phyloP scores from a whole-genome alignment of 352 stramenopile genomes.

The Phytophthora syringae region DNA sequence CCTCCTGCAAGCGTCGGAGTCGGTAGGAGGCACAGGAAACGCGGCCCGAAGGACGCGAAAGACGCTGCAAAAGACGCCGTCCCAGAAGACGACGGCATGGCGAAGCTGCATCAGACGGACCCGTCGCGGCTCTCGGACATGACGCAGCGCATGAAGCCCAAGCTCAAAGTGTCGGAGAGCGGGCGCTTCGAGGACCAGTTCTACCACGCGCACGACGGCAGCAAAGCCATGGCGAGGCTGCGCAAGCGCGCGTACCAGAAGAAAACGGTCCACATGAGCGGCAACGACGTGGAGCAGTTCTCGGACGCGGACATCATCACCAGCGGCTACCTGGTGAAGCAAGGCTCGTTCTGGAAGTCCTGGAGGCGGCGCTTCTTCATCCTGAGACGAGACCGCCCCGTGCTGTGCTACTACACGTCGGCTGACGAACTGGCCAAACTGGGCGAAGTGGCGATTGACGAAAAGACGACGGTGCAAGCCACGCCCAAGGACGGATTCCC shows the following conservation, averaged over 20 bases:
- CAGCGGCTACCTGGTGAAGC: conserved; percentile 82
- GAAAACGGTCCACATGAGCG: conserved; percentile 75
- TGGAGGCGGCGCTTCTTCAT: conserved; percentile 88
- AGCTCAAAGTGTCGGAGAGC: conserved; percentile 82
- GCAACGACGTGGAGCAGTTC: conserved; percentile 86
- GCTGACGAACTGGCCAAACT: conserved; percentile 80
- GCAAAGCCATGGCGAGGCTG: conserved; percentile 79
- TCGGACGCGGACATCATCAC: conserved; percentile 86
- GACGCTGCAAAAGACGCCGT: conserved; percentile 29
- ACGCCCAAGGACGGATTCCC: conserved; percentile 66
- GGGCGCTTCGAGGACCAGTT: conserved; percentile 89
- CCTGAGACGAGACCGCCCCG: conserved; percentile 69
- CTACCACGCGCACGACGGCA: conserved; percentile 83
- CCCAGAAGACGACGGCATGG: conserved; percentile 23
- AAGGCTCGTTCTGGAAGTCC: conserved; percentile 90
- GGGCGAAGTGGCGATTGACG: conserved; percentile 78
- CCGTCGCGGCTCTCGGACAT: conserved; percentile 28
- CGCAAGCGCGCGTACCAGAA: conserved; percentile 81
- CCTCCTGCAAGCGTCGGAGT: not conserved
- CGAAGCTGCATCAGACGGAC: conserved; percentile 28
- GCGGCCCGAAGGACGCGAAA: not conserved
- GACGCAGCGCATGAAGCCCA: conserved; percentile 54
- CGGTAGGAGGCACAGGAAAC: conserved; percentile 11
- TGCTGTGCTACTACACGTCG: conserved; percentile 86
- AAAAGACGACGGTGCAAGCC: conserved; percentile 54